Evolutionary conservation across 306 rosid species (phyloP).

Genomic region (Pyrus pyrifolia): DNA sequence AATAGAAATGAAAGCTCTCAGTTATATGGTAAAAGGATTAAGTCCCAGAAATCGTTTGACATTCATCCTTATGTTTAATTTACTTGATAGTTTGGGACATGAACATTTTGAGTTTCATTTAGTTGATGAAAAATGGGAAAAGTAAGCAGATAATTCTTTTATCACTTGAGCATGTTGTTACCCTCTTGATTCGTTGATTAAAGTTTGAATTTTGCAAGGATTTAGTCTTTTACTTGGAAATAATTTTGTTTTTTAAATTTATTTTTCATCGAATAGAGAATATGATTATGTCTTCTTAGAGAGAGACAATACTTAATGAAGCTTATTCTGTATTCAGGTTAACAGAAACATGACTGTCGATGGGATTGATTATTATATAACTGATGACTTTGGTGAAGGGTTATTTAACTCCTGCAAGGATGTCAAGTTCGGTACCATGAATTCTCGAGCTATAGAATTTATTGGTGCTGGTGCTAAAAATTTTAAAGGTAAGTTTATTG

Average conservation of each 20-base stretch:
- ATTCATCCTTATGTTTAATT: background rate
- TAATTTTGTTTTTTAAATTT: background rate
- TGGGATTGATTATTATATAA: slow-evolving; percentile 70
- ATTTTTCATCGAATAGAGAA: background rate
- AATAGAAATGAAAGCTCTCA: background rate
- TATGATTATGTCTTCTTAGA: background rate
- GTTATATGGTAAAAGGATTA: background rate
- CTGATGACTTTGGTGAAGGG: slow-evolving; percentile 89
- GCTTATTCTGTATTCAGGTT: slow-evolving; percentile 45
- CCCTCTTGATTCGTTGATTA: background rate
- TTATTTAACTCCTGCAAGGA: slow-evolving; percentile 92
- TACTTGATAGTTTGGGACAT: background rate
- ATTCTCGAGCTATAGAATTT: slow-evolving; percentile 74
- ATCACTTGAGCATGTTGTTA: background rate
- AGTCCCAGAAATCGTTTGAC: background rate
- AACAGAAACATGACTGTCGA: slow-evolving; percentile 67
- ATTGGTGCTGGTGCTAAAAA: slow-evolving; percentile 88
- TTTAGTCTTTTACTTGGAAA: background rate
- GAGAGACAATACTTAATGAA: slow-evolving; percentile 2
- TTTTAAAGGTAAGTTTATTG: slow-evolving; percentile 52
- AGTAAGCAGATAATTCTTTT: background rate
- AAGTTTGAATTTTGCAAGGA: background rate
- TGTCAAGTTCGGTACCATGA: slow-evolving; percentile 86
- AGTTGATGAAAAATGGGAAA: background rate
- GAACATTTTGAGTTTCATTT: too few species aligned